A percentile compares a stretch with the other conserved stretches of the same genome.
Evolutionary conservation across 306 rosid species (phyloP).

Genomic region (Astragalus membranaceus): DNA sequence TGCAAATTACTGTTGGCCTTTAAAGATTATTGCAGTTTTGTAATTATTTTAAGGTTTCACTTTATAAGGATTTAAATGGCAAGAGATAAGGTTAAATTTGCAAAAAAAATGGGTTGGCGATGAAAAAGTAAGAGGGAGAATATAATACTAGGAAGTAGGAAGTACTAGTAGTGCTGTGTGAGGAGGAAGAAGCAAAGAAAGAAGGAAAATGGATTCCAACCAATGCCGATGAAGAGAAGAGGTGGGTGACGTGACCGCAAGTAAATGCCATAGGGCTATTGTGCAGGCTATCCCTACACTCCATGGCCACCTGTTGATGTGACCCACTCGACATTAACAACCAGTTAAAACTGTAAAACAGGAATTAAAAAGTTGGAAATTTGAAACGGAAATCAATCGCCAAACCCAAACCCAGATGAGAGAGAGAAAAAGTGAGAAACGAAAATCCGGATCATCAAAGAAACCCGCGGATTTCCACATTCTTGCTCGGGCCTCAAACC

Average conservation of each 20-base stretch:
- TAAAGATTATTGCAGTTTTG: not conserved
- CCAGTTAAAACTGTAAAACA: conserved; percentile 42
- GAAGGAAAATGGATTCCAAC: conserved; percentile 5
- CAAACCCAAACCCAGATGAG: not conserved
- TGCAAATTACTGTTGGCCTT: not conserved
- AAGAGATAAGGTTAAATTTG: conserved; percentile 18
- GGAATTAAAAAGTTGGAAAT: not conserved
- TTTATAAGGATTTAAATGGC: not conserved
- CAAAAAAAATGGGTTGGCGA: not conserved
- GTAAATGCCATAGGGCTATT: conserved; percentile 26
- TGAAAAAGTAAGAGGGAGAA: not conserved
- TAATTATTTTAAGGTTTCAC: not conserved
- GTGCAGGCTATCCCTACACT: conserved; percentile 34
- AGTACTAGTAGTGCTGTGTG: not conserved
- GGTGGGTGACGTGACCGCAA: conserved; percentile 38
- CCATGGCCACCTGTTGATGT: conserved; percentile 50
- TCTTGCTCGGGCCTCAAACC: conserved; percentile 24
- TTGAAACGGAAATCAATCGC: conserved; percentile 21
- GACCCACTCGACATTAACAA: conserved; percentile 48
- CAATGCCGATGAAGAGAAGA: conserved; percentile 16
- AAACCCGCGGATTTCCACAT: conserved; percentile 21
- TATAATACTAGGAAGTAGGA: not conserved
- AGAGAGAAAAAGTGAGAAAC: not conserved
- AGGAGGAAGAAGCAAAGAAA: not conserved
- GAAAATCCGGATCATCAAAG: not conserved